A percentile compares a stretch with the other conserved stretches of the same genome.
Evolutionary conservation across 768 basidiomycete species (phyloP).

Genomic region (Tulasnella sp.): DNA sequence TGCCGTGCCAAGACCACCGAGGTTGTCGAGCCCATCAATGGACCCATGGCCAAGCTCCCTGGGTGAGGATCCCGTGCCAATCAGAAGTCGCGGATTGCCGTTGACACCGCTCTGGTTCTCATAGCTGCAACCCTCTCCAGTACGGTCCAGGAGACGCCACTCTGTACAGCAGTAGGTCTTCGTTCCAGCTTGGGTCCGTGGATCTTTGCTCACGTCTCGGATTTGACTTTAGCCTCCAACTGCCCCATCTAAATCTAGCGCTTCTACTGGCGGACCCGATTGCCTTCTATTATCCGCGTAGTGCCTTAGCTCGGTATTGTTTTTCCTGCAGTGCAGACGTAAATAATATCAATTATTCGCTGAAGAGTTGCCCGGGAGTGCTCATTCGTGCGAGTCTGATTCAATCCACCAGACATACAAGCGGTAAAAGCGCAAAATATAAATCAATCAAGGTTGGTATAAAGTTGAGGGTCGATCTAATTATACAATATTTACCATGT

Average conservation of each 20-base stretch:
- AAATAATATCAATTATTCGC: no score
- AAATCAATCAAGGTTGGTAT: no score
- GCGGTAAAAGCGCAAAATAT: no score
- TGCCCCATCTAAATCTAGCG: not conserved
- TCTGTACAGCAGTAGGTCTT: conserved; percentile 6
- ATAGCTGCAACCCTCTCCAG: conserved; percentile 20
- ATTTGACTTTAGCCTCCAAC: not conserved
- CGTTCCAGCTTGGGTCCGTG: no score
- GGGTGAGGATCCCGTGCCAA: conserved; percentile 22
- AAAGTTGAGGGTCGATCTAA: no score
- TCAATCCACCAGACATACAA: no score
- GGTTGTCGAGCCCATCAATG: conserved; percentile 14
- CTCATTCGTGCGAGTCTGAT: no score
- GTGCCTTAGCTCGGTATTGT: not conserved
- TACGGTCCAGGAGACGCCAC: conserved; percentile 17
- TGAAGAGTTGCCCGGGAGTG: no score
- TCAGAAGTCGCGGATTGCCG: not conserved
- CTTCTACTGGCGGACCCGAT: not conserved
- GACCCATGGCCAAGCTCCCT: conserved; percentile 29
- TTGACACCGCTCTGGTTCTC: not conserved
- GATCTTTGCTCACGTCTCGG: not conserved
- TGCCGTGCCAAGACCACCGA: conserved; percentile 41
- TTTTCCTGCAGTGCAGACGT: not conserved
- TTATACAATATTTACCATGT: no score
- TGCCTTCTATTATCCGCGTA: not conserved